Conservation (phyloP, 2,329 filamentous ascomycete species). For the Ophiostoma sp. region DNA sequence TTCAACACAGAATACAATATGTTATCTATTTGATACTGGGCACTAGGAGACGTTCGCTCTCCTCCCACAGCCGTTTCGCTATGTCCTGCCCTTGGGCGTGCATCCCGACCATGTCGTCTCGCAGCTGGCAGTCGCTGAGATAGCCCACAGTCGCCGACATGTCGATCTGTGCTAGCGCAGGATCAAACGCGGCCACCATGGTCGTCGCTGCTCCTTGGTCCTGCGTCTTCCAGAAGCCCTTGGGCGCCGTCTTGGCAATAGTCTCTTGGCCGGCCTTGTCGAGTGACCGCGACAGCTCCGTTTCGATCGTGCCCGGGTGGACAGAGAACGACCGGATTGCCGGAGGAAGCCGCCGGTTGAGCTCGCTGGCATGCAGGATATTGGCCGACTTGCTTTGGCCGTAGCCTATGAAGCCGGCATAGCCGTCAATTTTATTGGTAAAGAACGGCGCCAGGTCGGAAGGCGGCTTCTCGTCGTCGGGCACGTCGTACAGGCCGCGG, state of each 20-base stretch:
- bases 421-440: slow-evolving; percentile 26
- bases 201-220: slow-evolving; percentile 39
- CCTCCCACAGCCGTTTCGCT: slow-evolving; percentile 26
- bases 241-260: slow-evolving; percentile 31
- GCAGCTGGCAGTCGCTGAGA: slow-evolving; percentile 40
- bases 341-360: slow-evolving; percentile 33
- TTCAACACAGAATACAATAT: neutral
- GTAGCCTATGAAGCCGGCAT: slow-evolving; percentile 40
- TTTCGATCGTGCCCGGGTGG: slow-evolving; percentile 36
- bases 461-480: slow-evolving; percentile 27
- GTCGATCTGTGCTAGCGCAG: slow-evolving; percentile 31
- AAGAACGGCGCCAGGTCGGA: slow-evolving; percentile 19
- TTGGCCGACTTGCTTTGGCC: slow-evolving; percentile 46
- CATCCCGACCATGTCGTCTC: slow-evolving; percentile 29
- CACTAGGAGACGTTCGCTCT: neutral
- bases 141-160: slow-evolving; percentile 33
- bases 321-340: slow-evolving; percentile 32
- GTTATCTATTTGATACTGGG: neutral
- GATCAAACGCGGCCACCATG: slow-evolving; percentile 41
- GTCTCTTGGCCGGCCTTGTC: slow-evolving; percentile 27
- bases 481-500: slow-evolving; percentile 36
- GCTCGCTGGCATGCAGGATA: slow-evolving; percentile 38
- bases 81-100: slow-evolving; percentile 35
- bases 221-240: slow-evolving; percentile 35
- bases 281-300: slow-evolving; percentile 31